Percentiles rank a stretch among this genome's conserved stretches.
Evolutionary conservation across 352 stramenopile genomes (phyloP).

Genomic region (Globisporangium nunn): DNA sequence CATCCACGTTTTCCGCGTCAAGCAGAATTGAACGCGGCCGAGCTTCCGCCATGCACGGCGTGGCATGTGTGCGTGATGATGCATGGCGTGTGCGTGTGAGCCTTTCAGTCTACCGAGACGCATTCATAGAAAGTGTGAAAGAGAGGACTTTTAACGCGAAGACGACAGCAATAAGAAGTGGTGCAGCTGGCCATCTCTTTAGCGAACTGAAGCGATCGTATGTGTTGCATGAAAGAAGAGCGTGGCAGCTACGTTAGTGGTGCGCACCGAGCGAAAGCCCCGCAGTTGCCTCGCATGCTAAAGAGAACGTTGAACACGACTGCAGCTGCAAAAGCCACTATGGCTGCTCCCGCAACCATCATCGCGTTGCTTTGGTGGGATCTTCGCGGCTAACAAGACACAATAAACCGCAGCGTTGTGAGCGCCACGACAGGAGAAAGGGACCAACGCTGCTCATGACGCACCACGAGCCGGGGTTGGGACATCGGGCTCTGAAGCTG

Average conservation of each 20-base stretch:
- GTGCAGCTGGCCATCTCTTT: background rate
- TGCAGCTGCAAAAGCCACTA: background rate
- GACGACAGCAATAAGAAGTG: background rate
- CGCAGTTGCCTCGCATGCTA: slow-evolving; percentile 3
- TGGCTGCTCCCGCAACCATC: slow-evolving; percentile 9
- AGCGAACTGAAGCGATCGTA: background rate
- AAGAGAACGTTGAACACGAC: background rate
- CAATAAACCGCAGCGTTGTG: background rate
- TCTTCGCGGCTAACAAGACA: slow-evolving; percentile 20
- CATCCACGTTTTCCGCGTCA: slow-evolving; percentile 82
- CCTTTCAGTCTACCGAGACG: background rate
- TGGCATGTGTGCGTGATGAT: background rate
- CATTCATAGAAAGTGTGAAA: background rate
- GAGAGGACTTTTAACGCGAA: background rate
- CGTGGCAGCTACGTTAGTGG: slow-evolving; percentile 9
- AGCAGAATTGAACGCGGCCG: slow-evolving; percentile 36
- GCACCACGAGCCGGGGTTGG: slow-evolving; percentile 20
- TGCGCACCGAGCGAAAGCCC: slow-evolving; percentile 7
- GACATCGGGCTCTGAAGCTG: slow-evolving; percentile 43
- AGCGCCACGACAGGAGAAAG: background rate
- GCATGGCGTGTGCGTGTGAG: background rate
- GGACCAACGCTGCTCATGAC: background rate
- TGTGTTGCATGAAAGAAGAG: background rate
- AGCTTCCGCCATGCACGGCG: background rate
- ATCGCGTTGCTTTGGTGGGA: slow-evolving; percentile 18